Evolutionary conservation across 352 stramenopile genomes (phyloP), one percentile per base, ranked within the genome.

Genomic region (Phytophthora multivora): DNA sequence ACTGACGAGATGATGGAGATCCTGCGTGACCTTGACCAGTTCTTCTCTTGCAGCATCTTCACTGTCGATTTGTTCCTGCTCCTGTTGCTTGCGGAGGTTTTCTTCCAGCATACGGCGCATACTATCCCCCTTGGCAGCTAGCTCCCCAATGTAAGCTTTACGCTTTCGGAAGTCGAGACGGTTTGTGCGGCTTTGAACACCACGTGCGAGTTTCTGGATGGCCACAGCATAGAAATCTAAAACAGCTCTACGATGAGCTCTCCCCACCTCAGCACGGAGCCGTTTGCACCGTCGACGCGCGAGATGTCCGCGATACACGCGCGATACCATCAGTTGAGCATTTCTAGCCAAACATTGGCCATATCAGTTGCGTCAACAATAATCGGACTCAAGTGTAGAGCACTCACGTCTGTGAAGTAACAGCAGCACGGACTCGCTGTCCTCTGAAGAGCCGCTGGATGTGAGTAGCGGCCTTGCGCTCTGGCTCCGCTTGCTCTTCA

Each of bases 391-490:
- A 19, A 50, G 4, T 18, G 9, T 18, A 31, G 28, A 47, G 11
- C 4, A 56, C 63, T 50, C 55, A 80, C 71, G 64, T 77, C 45
- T 84, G 65, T 16, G 36, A 39, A 4, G 69, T 71, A 38, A 86
- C 68, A 9, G 40, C 55, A 28, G 75, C 66, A n/a, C 77, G 80
- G 3, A 89, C 75, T 51, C 66, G 60, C 30, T 90, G 77, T 2
- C 80, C 83, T 38, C 77, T 66, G 33, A 87, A 90, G 13, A 89
- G 50, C 11, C 83, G 66, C 63, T 91, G 83, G 52, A 91, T 89
- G 53, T 82, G 49, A 21, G 80, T 75, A 1, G 74, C 75, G 3
- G 80, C 83, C 8, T 49, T 59, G 15, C 60, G 43, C 40, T 91
- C 78, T 1, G 19, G 58, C 4, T 73, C 67, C n/a, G 61, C 56